Percentiles rank a stretch among this genome's conserved stretches.
These are phyloP conservation scores for Aspergillus awamori DNA, from an alignment of 2,329 filamentous ascomycete genomes.

Conservation along the genomic window DNA sequence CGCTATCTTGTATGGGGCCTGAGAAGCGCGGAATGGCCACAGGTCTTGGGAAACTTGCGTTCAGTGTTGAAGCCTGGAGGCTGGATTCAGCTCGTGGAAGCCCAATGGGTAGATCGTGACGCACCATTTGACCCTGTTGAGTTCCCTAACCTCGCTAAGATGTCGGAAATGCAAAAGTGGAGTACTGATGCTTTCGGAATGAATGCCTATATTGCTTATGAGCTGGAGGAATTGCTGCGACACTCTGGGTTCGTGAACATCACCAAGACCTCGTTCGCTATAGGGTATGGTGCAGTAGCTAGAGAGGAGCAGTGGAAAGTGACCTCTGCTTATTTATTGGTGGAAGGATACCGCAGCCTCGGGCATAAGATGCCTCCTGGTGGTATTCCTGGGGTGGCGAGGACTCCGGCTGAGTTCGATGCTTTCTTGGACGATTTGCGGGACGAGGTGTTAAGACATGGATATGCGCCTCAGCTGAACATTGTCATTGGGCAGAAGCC, in stretches of 20 bases:
- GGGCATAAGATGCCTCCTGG: slow-evolving; percentile 18
- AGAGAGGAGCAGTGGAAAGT: slow-evolving; percentile 7
- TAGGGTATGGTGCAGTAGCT: slow-evolving; percentile 15
- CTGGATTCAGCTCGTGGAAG: slow-evolving; percentile 16
- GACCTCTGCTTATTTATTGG: slow-evolving; percentile 12
- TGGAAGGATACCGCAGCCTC: slow-evolving; percentile 15
- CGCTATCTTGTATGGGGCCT: slow-evolving; percentile 19
- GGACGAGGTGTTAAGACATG: slow-evolving; percentile 14
- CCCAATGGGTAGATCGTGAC: slow-evolving; percentile 15
- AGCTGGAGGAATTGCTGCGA: slow-evolving; percentile 9
- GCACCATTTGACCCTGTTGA: not conserved
- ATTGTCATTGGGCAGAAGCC: slow-evolving; percentile 13
- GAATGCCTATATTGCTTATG: slow-evolving; percentile 17
- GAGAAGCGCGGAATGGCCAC: slow-evolving; percentile 13
- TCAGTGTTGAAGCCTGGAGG: slow-evolving; percentile 13
- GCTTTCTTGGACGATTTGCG: slow-evolving; percentile 15
- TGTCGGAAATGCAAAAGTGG: slow-evolving; percentile 13
- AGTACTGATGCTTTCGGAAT: slow-evolving; percentile 14
- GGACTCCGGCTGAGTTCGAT: slow-evolving; percentile 13
- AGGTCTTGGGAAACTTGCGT: slow-evolving; percentile 9
- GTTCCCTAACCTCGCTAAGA: slow-evolving; percentile 10
- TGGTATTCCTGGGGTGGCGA: slow-evolving; percentile 16
- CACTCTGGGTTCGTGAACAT: slow-evolving; percentile 10
- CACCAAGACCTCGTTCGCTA: slow-evolving; percentile 6
- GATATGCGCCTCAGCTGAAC: slow-evolving; percentile 16